Base-by-base conservation (phyloP, 2,329 filamentous ascomycete species). In the Penicillium brasilianum region DNA sequence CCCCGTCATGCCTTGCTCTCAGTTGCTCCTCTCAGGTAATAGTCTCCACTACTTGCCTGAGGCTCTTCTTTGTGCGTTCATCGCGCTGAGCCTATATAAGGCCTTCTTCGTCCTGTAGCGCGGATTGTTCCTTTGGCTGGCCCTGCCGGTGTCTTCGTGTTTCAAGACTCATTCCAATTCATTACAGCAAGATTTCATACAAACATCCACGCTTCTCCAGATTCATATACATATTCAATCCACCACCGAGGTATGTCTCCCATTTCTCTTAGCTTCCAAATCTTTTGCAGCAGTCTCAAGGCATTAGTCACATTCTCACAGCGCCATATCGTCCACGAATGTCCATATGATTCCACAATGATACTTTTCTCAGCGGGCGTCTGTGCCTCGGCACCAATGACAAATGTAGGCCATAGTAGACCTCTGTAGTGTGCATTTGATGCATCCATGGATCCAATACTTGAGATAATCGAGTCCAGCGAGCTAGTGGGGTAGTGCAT, bases 351-450 rank as follows among this genome's bases (percentile, higher is more conserved):
- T 11, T 58, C 34, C 18, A 25, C 18, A 22, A 63, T 57, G 2
- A 41, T 22, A 2, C 25, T 30, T 34, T 56, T 60, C 28, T 59
- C 58, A 1, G 51, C 30, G 44, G 39, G 14, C 10, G 16, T 52
- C 14, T 32, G 32, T 14, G 55, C 37, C 20, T 62, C 63, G 1
- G 63, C 60, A 8, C 63, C 60, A 25, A 65, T 65, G 1, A 61
- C 63, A 39, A 63, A 65, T 16, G 55, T 49, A n/a, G 60, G 63
- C 63, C 63, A 65, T 5, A 60, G 44, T 2, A 65, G 30, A 3
- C 55, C 41, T n/a, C 58, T 65, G 44, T 60, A 63, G 41, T 61
- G 58, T 3, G 52, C 39, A 44, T 65, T 53, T 1, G 41, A 25
- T 2, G 34, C 52, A 22, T 37, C 39, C 7, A 65, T 60, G 1